Evolutionary conservation across 768 basidiomycete species (phyloP).

Genomic region (Macrolepiota fuliginosa): DNA sequence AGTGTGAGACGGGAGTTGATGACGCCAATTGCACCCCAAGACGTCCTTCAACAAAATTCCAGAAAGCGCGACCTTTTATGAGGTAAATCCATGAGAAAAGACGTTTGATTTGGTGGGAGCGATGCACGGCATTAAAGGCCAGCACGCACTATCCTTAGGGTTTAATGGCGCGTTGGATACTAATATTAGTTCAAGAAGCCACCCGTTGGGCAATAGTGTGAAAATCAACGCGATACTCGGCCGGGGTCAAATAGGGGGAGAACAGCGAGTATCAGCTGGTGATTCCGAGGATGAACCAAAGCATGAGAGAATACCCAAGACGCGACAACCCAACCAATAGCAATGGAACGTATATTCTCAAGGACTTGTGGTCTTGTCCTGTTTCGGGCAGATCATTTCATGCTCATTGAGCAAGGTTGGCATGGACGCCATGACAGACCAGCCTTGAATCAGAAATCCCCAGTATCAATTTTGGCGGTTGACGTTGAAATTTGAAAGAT

Average conservation of each 20-base stretch:
- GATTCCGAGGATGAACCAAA: not conserved
- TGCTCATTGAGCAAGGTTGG: not conserved
- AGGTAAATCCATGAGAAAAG: conserved; percentile 2
- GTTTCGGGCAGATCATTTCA: not conserved
- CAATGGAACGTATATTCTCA: not conserved
- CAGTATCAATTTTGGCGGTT: not conserved
- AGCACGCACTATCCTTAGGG: not conserved
- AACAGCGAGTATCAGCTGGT: not conserved
- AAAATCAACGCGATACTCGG: not conserved
- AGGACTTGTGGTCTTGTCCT: not conserved
- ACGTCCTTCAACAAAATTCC: not conserved
- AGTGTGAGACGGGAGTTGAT: not conserved
- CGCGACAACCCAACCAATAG: not conserved
- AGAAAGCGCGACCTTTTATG: not conserved
- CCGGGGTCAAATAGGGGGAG: not conserved
- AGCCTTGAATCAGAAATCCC: not conserved
- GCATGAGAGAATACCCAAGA: not conserved
- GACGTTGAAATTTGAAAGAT: not conserved
- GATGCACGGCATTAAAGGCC: not conserved
- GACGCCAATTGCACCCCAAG: not conserved
- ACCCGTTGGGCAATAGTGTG: not conserved
- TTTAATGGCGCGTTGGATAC: not conserved
- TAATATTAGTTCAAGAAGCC: not conserved
- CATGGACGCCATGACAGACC: not conserved
- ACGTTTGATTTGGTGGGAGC: not conserved